Evolutionary conservation across 2,329 filamentous ascomycete species (phyloP).

Genomic region (Thermoascus crustaceus): DNA sequence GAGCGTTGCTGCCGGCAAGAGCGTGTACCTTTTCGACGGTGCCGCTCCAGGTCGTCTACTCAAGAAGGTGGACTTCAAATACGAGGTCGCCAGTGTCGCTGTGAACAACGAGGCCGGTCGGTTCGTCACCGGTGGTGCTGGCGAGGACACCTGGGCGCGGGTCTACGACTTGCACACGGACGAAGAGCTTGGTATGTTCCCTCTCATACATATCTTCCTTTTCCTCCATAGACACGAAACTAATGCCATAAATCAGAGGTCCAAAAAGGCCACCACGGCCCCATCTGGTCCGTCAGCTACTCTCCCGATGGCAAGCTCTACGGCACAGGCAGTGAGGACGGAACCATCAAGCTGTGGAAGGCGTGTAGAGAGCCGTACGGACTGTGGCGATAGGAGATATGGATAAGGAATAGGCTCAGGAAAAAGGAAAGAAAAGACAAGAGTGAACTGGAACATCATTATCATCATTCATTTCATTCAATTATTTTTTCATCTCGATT

Average conservation of each 20-base stretch:
- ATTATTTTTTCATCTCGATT: no score
- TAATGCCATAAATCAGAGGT: constrained; percentile 52
- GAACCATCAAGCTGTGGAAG: constrained; percentile 89
- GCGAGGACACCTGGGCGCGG: constrained; percentile 87
- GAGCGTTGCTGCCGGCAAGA: constrained; percentile 88
- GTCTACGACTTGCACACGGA: constrained; percentile 84
- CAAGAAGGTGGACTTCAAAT: constrained; percentile 70
- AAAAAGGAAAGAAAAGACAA: no score
- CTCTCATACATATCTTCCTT: neutral
- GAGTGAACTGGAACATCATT: no score
- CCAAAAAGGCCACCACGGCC: constrained; percentile 93
- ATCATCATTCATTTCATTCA: no score
- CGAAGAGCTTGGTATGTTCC: constrained; percentile 58
- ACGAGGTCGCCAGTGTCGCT: constrained; percentile 85
- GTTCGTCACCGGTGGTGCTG: constrained; percentile 78
- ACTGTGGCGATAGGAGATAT: constrained; percentile 47
- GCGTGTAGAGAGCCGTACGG: constrained; percentile 58
- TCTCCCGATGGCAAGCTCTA: constrained; percentile 94
- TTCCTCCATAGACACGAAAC: constrained; percentile 6
- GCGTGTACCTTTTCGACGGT: constrained; percentile 85
- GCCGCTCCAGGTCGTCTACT: constrained; percentile 58
- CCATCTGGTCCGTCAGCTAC: constrained; percentile 92
- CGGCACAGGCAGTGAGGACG: constrained; percentile 92
- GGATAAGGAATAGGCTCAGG: neutral
- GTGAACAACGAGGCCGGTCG: constrained; percentile 73